Base-by-base conservation (phyloP, 805 yeast species). In the Nakazawaea ishiwadae region DNA sequence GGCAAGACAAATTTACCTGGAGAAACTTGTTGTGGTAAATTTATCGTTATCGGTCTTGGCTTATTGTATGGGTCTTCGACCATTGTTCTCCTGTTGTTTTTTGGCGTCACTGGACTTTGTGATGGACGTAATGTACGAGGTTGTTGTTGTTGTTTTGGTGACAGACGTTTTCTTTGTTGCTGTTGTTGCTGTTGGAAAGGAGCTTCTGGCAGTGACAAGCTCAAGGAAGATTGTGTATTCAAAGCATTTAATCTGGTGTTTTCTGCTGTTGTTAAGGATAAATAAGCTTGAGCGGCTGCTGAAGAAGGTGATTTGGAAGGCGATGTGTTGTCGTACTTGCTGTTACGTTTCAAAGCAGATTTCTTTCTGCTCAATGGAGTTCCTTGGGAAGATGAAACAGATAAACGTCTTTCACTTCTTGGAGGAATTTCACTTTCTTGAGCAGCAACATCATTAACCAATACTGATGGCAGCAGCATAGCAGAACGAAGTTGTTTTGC, bases 201-300 rank as follows among this genome's bases (percentile, higher is more conserved):
- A 15, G 18, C 5, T 17, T 23, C 52, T 40, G 62, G 32, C 10
- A 30, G 26, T 19, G 11, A 3, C 16, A 40, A 40, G 21, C 69
- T 60, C 38, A 68, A 63, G 4, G 67, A 49, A 0, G 72, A 51
- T 1, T 62, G 62, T n/a, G 63, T 53, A 5, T 79, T 69, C 53
- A 77, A 56, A 1, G 91, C 83, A 59, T 84, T 84, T 43, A 82
- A 55, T 44, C 89, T 69, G 0, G 93, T 84, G 56, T 84, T 84
- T 53, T 84, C 89, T 1, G 90, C 90, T 0, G 93, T 84, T 1
- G 90, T 72, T 40, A 81, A 59, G 0, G 86, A 79, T 33, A 82
- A 54, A 51, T 82, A 82, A 0, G 85, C 88, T 45, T 71, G 73
- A 20, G 74, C 74, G 0, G 86, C 85, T 1, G 83, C 68, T 4